Evolutionary conservation across 441 rosid genomes (phyloP), one percentile per base, ranked within the genome.

Genomic region (Isatis lusitanica): DNA sequence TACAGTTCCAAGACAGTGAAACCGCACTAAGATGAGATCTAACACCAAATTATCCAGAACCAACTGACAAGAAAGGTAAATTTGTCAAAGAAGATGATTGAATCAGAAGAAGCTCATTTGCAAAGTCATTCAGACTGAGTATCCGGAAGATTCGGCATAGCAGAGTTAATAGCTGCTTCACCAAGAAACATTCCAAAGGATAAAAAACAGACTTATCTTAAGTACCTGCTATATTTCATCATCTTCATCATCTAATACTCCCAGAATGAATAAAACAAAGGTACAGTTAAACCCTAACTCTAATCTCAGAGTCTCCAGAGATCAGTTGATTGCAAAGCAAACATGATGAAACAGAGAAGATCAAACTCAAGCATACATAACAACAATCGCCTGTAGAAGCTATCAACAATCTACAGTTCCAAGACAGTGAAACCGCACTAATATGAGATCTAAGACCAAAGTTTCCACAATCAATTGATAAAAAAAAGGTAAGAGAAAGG

Each of bases 161-260:
- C 74, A 24, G 47, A 59, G n/a, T 17, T 17, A 28, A 4, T 4
- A 21, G 47, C 68, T 74, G 74, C 74, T 74, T 33, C 78, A 68
- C 78, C 78, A 74, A 40, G 73, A 74, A 74, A 60, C 74, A 60
- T 51, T 68, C 78, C 73, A 30, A 74, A 21, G 35, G 74, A 67
- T 24, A n/a, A n/a, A 4, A 24, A 18, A 60, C 50, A 50, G 58
- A 18, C 69, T 74, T 15, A 5, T 74, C 74, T 42, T 74, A 74
- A 74, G 78, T 74, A 74, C 78, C 78, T 74, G 78, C 78, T 68
- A 74, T 74, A 59, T 68, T 38, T 74, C 78, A 12, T 74, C 78
- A 74, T 74, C 28, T 74, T 74, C 78, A 60, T 74, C 69, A 74
- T 68, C 74, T 68, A 1, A 21, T 66, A 38, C 28, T 61, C 57